Evolutionary conservation across 148 eudicot species (phyloP).

Genomic region (Nepenthes gracilis): DNA sequence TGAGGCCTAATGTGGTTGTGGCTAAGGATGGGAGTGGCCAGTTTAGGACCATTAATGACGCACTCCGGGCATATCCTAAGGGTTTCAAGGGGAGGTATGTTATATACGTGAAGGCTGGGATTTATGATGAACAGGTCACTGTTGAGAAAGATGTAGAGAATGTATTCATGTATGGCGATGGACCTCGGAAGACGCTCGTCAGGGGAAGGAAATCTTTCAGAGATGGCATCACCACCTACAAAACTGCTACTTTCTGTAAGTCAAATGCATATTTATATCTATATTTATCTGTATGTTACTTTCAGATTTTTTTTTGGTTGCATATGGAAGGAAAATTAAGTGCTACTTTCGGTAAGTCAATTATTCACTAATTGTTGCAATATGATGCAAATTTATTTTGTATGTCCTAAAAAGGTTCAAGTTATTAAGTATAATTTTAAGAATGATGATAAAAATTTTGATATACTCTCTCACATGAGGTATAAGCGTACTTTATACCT

Average conservation of each 20-base stretch:
- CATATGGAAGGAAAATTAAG: too few relatives aligned
- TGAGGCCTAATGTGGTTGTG: constrained; percentile 45
- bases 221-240: constrained; percentile 22
- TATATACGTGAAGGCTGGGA: constrained; percentile 59
- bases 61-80: constrained; percentile 44
- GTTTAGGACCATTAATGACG: constrained; percentile 37
- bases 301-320: too few relatives aligned
- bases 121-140: constrained; percentile 38
- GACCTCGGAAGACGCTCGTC: constrained; percentile 48
- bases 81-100: constrained; percentile 28
- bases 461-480: too few relatives aligned
- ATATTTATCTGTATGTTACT: too few relatives aligned
- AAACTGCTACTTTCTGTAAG: constrained; percentile 59
- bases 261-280: not conserved
- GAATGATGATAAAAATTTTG: too few relatives aligned
- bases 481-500: too few relatives aligned
- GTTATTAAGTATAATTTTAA: too few relatives aligned
- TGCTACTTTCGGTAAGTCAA: too few relatives aligned
- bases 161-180: constrained; percentile 73
- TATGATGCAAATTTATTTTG: too few relatives aligned
- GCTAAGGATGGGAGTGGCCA: constrained; percentile 63
- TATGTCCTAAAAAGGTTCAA: too few relatives aligned
- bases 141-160: constrained; percentile 34
- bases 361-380: too few relatives aligned
- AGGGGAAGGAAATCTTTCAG: constrained; percentile 24